These are phyloP conservation scores for Adenanthera pavonina DNA, from an alignment of 306 rosid species.

Conservation along the genomic window DNA sequence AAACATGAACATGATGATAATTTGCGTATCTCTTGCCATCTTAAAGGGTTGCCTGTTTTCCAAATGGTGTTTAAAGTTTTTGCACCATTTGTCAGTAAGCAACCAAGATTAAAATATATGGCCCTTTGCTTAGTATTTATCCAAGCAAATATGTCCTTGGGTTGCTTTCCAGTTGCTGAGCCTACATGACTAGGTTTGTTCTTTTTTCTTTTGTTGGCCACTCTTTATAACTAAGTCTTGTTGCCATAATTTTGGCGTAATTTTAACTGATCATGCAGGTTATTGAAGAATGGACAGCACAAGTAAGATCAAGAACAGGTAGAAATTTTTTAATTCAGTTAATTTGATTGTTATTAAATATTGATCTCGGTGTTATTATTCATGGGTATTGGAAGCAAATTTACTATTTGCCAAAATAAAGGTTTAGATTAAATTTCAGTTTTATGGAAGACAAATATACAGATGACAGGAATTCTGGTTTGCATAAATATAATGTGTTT, in stretches of 20 bases:
- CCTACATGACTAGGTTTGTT: conserved; percentile 10
- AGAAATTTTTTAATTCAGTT: background rate
- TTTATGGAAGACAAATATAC: background rate
- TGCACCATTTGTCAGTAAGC: conserved; percentile 71
- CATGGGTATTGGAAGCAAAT: conserved; percentile 17
- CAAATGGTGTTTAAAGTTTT: conserved; percentile 53
- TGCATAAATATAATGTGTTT: background rate
- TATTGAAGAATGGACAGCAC: conserved; percentile 85
- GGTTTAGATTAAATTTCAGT: conserved; percentile 3
- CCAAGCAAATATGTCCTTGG: conserved; percentile 39
- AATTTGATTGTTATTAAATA: conserved; percentile 9
- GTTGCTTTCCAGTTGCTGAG: conserved; percentile 41
- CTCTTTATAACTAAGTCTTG: background rate
- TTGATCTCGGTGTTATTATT: conserved; percentile 31
- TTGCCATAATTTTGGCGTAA: conserved; percentile 31
- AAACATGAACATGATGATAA: background rate
- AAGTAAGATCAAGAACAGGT: conserved; percentile 83
- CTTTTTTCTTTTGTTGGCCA: background rate
- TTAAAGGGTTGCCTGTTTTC: conserved; percentile 62
- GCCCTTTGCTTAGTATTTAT: conserved; percentile 39
- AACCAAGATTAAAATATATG: conserved; percentile 52
- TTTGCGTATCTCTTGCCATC: conserved; percentile 34
- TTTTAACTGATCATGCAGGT: conserved; percentile 58
- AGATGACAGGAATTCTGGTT: conserved; percentile 19
- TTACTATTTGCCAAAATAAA: conserved; percentile 1